Base-by-base conservation (phyloP, 208 protist species). In the Porcisia deanei region DNA sequence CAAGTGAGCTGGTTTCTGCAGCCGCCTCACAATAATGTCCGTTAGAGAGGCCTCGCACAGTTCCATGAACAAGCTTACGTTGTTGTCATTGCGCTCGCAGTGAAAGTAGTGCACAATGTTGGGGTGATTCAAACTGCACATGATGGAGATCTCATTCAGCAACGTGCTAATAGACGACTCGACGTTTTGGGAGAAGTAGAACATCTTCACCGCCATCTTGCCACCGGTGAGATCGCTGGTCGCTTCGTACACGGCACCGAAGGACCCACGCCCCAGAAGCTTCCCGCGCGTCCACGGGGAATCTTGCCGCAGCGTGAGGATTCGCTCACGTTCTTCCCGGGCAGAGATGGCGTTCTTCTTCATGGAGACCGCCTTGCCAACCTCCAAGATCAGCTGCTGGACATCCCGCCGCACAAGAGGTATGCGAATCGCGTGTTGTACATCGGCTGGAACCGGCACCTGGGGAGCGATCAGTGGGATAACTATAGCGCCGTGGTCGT, bases 41-140 rank as follows among this genome's bases (percentile, higher is more conserved):
- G 88, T 88, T 55, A 98, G 81, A 41, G 90, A 98, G 55, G 85
- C 90, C 71, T 98, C 69, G 61, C 94, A 96, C 49, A 97, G 79
- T 79, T 98, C 95, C 95, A 98, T 98, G 85, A 98, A 97, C 22
- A 98, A 86, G 73, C 89, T 92, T 18, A 98, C 88, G 71, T 92
- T 87, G 77, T 93, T 90, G 37, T 95, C 90, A 72, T 85, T 96
- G 39, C 91, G 90, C 80, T 97, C 93, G 76, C 89, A 97, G 75
- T 97, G 90, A 77, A 97, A 98, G 76, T 97, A 97, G 78, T 97
- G 95, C 20, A 98, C 93, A 83, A 98, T 94, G 75, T 98, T 98
- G 61, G 92, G 90, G 67, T 98, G 95, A 70, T 96, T 94, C 14
- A 97, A 85, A 47, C 90, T 96, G 73, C 91, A 94, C 95, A 98